Evolutionary conservation across 768 basidiomycete genomes (phyloP), one percentile per base, ranked within the genome.

Genomic region (Panellus pusillus): DNA sequence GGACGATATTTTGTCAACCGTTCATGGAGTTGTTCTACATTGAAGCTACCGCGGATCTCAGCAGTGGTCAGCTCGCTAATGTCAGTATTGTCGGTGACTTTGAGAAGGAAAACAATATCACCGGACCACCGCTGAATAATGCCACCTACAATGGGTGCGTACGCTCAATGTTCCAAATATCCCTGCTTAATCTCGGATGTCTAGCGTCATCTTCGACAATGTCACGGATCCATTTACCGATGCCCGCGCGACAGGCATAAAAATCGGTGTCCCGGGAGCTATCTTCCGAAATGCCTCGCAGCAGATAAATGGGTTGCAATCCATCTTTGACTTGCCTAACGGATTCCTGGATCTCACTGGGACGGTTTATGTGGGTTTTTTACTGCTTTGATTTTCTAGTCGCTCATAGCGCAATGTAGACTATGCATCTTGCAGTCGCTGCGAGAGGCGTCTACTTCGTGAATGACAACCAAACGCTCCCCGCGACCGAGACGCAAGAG

Each of bases 391-490:
- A 13, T 15, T 44, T 20, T 9, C 8, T 14, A 47, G 11, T 57
- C 28, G 18, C 56, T 44, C 47, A 36, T 20, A 14, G 2, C 20
- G 52, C 28, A 39, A 20, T 50, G 66, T 48, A 81, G 87, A 83
- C 79, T 0, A 78, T 75, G 52, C 77, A 87, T 65, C 77, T 89
- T 12, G 70, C 85, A 4, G 55, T 84, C 4, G 69, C 77, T 8
- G 84, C 86, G 0, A 78, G 79, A 60, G 72, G 75, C 1, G 74
- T 80, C n/a, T 89, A 84, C 61, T 89, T 87, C 59, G 63, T 83
- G 7, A 51, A 66, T 1, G 50, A 80, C 50, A 46, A 55, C 5
- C 70, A n/a, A n/a, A n/a, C 74, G 0, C 55, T 82, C 6, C 49
- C 67, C 13, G 78, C 78, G 7, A 52, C 64, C 28, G 58, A 81